A percentile compares a stretch with the other conserved stretches of the same genome.
Conservation (phyloP, 2,329 filamentous ascomycete species). For the Conoideocrella luteorostrata region DNA sequence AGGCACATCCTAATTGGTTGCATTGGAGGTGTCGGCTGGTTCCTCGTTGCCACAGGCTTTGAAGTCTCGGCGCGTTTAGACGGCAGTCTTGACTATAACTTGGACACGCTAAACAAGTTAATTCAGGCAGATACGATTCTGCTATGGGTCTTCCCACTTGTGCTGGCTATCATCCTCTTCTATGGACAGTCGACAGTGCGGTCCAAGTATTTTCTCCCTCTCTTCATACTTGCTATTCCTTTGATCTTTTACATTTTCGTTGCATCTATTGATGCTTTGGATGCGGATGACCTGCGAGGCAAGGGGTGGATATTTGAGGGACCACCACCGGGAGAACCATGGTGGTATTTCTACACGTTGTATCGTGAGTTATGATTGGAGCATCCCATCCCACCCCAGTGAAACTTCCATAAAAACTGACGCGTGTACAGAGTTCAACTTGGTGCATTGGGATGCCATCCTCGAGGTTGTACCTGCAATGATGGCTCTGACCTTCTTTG, state of each 20-base stretch:
- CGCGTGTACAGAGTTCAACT: constrained; percentile 58
- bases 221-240: constrained; percentile 77
- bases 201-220: constrained; percentile 78
- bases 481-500: constrained; percentile 96
- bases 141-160: constrained; percentile 77
- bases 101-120: constrained; percentile 69
- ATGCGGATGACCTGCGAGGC: constrained; percentile 59
- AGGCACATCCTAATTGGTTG: constrained; percentile 94
- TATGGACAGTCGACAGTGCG: constrained; percentile 68
- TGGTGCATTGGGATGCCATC: constrained; percentile 78
- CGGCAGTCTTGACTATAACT: constrained; percentile 75
- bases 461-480: constrained; percentile 85
- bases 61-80: constrained; percentile 88
- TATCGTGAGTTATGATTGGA: constrained; percentile 58
- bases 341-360: constrained; percentile 96
- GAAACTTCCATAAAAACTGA: not conserved
- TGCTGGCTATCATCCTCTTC: constrained; percentile 69
- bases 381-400: not conserved
- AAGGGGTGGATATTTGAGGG: constrained; percentile 88
- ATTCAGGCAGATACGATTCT: constrained; percentile 66
- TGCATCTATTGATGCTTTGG: constrained; percentile 58
- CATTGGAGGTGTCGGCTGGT: constrained; percentile 95
- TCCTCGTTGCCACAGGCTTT: constrained; percentile 83
- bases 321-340: constrained; percentile 78
- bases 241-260: constrained; percentile 74